phyloP scores from a whole-genome alignment of 73 alveolate species.

The Symbiodinium pilosum region DNA sequence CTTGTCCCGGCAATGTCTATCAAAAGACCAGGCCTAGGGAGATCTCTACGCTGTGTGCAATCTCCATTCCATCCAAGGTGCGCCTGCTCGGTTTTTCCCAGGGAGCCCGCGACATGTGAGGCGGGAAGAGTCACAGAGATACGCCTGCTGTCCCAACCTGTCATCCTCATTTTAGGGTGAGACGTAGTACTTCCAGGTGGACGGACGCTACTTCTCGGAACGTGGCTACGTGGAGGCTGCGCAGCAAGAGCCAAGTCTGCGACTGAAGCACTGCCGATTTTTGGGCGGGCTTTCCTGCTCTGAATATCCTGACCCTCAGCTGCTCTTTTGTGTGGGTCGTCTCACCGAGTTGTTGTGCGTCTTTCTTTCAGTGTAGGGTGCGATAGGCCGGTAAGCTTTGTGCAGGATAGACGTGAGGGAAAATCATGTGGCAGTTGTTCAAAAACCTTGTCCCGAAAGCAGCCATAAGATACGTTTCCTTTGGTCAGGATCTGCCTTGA shows the following conservation, averaged over 20 bases:
- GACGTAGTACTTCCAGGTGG: no score
- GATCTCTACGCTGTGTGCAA: no score
- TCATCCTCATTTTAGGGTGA: no score
- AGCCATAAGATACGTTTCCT: no score
- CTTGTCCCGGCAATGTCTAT: no score
- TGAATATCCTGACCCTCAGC: constrained; percentile 54
- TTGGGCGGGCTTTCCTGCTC: constrained; percentile 61
- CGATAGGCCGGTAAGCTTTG: no score
- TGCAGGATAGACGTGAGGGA: no score
- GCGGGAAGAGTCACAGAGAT: no score
- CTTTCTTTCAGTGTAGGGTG: neutral
- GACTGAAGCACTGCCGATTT: constrained; percentile 15
- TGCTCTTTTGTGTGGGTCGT: neutral
- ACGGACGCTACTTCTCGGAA: constrained; percentile 51
- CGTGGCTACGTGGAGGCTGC: constrained; percentile 35
- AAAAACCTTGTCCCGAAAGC: neutral
- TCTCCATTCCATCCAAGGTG: constrained; percentile 15
- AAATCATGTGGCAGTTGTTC: no score
- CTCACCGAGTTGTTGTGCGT: neutral
- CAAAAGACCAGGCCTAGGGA: no score
- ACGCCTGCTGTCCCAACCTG: no score
- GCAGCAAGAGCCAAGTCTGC: constrained; percentile 27
- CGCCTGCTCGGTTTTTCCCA: constrained; percentile 82
- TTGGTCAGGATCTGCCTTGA: no score
- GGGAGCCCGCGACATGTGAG: constrained; percentile 75